phyloP scores from a whole-genome alignment of 495 filamentous ascomycete species.

The Aspergillus avenaceus region DNA sequence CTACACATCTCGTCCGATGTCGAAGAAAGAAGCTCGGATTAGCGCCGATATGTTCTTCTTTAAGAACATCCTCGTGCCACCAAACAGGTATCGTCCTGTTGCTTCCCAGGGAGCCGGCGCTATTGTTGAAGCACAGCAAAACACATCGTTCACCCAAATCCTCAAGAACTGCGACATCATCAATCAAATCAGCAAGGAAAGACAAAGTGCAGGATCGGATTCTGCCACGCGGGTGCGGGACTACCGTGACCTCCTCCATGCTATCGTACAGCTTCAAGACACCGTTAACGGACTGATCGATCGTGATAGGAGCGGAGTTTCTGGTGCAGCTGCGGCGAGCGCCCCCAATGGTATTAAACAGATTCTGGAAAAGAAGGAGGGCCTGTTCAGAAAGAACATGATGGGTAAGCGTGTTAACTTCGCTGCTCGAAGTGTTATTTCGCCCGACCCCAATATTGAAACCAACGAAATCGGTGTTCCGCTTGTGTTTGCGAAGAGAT shows the following conservation, averaged over 20 bases:
- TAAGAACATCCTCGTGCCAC: slow-evolving; percentile 76
- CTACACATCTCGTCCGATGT: slow-evolving; percentile 66
- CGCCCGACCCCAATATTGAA: slow-evolving; percentile 97
- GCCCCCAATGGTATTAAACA: slow-evolving; percentile 81
- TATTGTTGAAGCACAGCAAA: slow-evolving; percentile 81
- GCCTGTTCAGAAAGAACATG: slow-evolving; percentile 98
- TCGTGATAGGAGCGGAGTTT: slow-evolving; percentile 73
- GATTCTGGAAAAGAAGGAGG: slow-evolving; percentile 97
- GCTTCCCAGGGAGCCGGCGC: slow-evolving; percentile 71
- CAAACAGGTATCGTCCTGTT: slow-evolving; percentile 89
- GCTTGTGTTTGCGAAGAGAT: slow-evolving; percentile 89
- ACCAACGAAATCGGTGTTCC: slow-evolving; percentile 98
- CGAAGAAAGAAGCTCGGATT: slow-evolving; percentile 48
- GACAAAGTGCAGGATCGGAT: slow-evolving; percentile 47
- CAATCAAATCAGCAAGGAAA: slow-evolving; percentile 70
- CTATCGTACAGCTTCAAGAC: slow-evolving; percentile 81
- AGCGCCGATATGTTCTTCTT: slow-evolving; percentile 92
- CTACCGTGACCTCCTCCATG: slow-evolving; percentile 60
- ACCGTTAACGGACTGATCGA: slow-evolving; percentile 88
- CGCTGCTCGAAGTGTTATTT: slow-evolving; percentile 95
- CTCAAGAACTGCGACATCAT: slow-evolving; percentile 66
- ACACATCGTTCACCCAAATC: slow-evolving; percentile 77
- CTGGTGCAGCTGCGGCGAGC: slow-evolving; percentile 54
- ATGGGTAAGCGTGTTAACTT: slow-evolving; percentile 99
- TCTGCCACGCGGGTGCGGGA: slow-evolving; percentile 40